Conservation (phyloP, 2,329 filamentous ascomycete species). For the Sphaerostilbella broomeana region DNA sequence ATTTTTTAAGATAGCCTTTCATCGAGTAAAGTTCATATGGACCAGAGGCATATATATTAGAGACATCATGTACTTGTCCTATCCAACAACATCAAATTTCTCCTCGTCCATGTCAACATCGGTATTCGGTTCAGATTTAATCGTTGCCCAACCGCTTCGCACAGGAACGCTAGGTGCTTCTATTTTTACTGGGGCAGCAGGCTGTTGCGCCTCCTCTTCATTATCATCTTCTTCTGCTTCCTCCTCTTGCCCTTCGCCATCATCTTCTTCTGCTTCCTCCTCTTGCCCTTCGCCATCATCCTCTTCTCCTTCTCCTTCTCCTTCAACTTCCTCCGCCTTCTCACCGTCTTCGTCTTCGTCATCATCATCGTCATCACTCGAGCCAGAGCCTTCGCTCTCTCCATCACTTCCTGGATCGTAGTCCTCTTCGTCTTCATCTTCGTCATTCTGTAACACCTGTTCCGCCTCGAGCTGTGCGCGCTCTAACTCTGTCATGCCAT, state of each 20-base stretch:
- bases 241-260: slow-evolving; percentile 16
- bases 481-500: slow-evolving; percentile 43
- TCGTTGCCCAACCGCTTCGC: slow-evolving; percentile 27
- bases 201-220: slow-evolving; percentile 15
- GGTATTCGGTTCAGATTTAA: slow-evolving; percentile 19
- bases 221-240: slow-evolving; percentile 16
- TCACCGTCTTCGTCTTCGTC: slow-evolving; percentile 43
- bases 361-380: slow-evolving; percentile 46
- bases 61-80: not conserved
- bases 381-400: slow-evolving; percentile 51
- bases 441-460: slow-evolving; percentile 50
- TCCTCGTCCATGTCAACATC: slow-evolving; percentile 30
- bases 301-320: slow-evolving; percentile 32
- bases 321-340: slow-evolving; percentile 34
- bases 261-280: slow-evolving; percentile 20
- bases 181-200: slow-evolving; percentile 11
- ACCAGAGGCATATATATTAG: not conserved
- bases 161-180: slow-evolving; percentile 15
- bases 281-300: slow-evolving; percentile 26
- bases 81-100: slow-evolving; percentile 27
- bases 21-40: not conserved
- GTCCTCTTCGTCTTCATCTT: slow-evolving; percentile 60
- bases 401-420: slow-evolving; percentile 58
- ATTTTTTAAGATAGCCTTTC: not conserved
- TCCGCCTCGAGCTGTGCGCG: slow-evolving; percentile 45